These are phyloP conservation scores for Oryza longistaminata DNA, from an alignment of 176 grass and related monocot species.

Conservation along the genomic window DNA sequence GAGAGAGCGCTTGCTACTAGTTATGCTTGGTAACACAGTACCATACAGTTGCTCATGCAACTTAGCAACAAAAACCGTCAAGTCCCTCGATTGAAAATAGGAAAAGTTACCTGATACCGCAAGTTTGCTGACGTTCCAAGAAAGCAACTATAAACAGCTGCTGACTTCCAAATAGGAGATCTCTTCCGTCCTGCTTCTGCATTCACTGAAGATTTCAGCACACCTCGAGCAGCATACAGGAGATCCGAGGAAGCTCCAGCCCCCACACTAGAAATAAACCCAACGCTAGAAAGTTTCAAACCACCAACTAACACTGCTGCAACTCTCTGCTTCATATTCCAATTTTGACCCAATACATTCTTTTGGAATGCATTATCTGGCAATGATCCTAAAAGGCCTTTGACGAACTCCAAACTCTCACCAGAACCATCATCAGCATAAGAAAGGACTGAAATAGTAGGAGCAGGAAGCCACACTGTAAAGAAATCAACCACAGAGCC, in stretches of 20 bases:
- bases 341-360: slow-evolving; percentile 70
- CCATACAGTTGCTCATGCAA: background rate
- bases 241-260: slow-evolving; percentile 85
- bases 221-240: slow-evolving; percentile 59
- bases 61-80: background rate
- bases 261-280: slow-evolving; percentile 86
- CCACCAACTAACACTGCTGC: slow-evolving; percentile 84
- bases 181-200: slow-evolving; percentile 58
- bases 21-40: background rate
- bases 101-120: slow-evolving; percentile 80
- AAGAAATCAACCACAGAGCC: slow-evolving; percentile 96
- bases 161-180: slow-evolving; percentile 86
- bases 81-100: slow-evolving; percentile 26
- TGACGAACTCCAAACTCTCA: slow-evolving; percentile 72
- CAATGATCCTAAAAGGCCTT: slow-evolving; percentile 73
- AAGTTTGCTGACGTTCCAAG: slow-evolving; percentile 94
- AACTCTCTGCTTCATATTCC: slow-evolving; percentile 77
- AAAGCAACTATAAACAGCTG: slow-evolving; percentile 83
- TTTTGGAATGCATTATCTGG: slow-evolving; percentile 99
- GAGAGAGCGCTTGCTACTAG: background rate
- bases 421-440: slow-evolving; percentile 71
- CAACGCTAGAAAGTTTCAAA: slow-evolving; percentile 84
- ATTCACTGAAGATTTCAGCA: slow-evolving; percentile 55
- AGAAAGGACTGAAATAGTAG: slow-evolving; percentile 90
- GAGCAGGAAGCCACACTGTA: slow-evolving; percentile 98